Percentiles rank a stretch among this genome's conserved stretches.
phyloP scores from a whole-genome alignment of 257 asterid genomes.

The Solanum infundibuliforme region DNA sequence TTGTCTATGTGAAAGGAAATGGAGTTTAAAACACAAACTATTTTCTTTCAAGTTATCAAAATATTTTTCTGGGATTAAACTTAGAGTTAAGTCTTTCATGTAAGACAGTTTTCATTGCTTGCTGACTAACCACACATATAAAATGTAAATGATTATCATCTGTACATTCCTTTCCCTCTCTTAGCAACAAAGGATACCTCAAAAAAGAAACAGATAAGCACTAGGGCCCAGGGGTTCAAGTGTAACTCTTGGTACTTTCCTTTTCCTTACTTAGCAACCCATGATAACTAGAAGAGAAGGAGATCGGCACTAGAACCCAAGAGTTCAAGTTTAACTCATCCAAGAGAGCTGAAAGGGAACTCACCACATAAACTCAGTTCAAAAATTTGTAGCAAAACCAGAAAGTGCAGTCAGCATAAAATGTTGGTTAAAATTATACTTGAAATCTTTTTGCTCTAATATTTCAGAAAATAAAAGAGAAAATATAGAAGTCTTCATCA shows the following conservation, averaged over 20 bases:
- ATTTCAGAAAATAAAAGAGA: neutral
- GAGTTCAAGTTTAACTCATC: neutral
- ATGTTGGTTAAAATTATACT: neutral
- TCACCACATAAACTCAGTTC: neutral
- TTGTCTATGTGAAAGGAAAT: neutral
- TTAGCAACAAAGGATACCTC: neutral
- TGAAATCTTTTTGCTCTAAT: neutral
- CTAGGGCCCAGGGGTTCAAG: neutral
- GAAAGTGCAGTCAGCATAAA: neutral
- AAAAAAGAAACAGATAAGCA: neutral
- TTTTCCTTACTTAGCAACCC: neutral
- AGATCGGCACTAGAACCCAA: neutral
- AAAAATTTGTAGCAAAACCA: neutral
- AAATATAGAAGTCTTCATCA: neutral
- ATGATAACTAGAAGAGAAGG: neutral
- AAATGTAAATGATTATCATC: neutral
- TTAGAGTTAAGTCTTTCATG: neutral
- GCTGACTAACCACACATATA: neutral
- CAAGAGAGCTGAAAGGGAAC: neutral
- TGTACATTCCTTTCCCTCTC: neutral
- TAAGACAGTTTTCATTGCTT: neutral
- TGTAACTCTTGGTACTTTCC: neutral
- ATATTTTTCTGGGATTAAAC: neutral
- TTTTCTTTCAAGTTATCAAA: neutral
- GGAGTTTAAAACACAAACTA: neutral